Percentiles rank a stretch among this genome's conserved stretches.
These are phyloP conservation scores for Tulasnella sp. DNA, from an alignment of 768 basidiomycete species.

Conservation along the genomic window DNA sequence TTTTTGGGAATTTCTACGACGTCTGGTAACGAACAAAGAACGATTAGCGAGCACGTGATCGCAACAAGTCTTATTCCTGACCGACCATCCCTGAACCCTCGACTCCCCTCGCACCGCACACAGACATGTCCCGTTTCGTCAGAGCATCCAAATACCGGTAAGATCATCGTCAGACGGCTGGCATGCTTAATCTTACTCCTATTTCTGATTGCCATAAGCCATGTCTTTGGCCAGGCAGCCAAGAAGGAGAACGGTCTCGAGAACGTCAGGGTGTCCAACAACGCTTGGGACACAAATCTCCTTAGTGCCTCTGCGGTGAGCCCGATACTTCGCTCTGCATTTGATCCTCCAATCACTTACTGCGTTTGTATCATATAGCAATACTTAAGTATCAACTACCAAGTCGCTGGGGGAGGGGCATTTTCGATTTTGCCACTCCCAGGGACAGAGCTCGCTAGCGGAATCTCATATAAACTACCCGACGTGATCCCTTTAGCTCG, in stretches of 20 bases:
- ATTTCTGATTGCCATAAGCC: conserved; percentile 44
- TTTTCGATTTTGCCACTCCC: conserved; percentile 91
- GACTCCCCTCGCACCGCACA: not conserved
- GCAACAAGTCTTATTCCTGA: conserved; percentile 4
- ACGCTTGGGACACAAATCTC: conserved; percentile 95
- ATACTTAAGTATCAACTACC: conserved; percentile 94
- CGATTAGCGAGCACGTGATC: not conserved
- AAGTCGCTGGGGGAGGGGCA: conserved; percentile 85
- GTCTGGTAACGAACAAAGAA: too few relatives aligned
- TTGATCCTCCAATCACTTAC: conserved; percentile 16
- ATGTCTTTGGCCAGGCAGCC: conserved; percentile 84
- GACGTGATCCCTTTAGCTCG: conserved; percentile 90
- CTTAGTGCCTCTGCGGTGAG: conserved; percentile 77
- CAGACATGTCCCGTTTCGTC: conserved; percentile 76
- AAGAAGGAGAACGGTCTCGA: conserved; percentile 81
- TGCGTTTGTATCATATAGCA: conserved; percentile 41
- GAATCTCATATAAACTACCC: conserved; percentile 73
- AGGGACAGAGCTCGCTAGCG: conserved; percentile 33
- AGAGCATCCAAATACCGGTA: conserved; percentile 83
- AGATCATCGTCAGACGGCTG: conserved; percentile 30
- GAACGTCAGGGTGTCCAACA: conserved; percentile 80
- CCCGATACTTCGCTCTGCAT: conserved; percentile 23
- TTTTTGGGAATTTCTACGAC: too few relatives aligned
- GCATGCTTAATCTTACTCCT: not conserved
- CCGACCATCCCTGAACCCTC: conserved; percentile 1